These are phyloP conservation scores for Saturnispora ahearnii DNA, from an alignment of 805 yeast genomes.

Conservation along the genomic window DNA sequence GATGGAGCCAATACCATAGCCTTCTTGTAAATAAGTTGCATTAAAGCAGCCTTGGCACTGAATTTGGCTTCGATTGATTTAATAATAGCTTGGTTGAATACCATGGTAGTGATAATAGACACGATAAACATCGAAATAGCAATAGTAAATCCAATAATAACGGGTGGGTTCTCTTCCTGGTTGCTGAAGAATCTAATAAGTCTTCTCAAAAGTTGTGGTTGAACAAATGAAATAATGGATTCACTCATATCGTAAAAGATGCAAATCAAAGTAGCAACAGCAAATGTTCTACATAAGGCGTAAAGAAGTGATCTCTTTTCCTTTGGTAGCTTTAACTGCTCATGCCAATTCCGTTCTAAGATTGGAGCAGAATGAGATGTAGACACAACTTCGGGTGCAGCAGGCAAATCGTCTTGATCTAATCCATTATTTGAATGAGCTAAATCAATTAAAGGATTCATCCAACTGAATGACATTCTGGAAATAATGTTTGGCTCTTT, in stretches of 20 bases:
- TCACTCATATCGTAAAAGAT: slow-evolving; percentile 31
- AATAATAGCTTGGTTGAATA: slow-evolving; percentile 62
- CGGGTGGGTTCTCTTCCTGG: slow-evolving; percentile 31
- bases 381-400: slow-evolving; percentile 32
- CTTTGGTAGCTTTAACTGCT: slow-evolving; percentile 11
- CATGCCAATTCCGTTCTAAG: slow-evolving; percentile 28
- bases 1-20: slow-evolving; percentile 59
- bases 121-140: slow-evolving; percentile 55
- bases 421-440: slow-evolving; percentile 40
- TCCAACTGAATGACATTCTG: slow-evolving; percentile 78
- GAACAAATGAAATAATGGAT: slow-evolving; percentile 34
- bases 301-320: slow-evolving; percentile 23
- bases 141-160: slow-evolving; percentile 53
- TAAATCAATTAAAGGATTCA: slow-evolving; percentile 71
- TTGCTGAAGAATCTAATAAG: slow-evolving; percentile 38
- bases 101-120: slow-evolving; percentile 50
- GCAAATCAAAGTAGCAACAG: slow-evolving; percentile 29
- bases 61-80: slow-evolving; percentile 52
- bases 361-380: slow-evolving; percentile 27
- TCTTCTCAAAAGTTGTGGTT: slow-evolving; percentile 48
- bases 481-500: slow-evolving; percentile 55
- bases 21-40: slow-evolving; percentile 62
- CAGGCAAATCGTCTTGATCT: slow-evolving; percentile 33
- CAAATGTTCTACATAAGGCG: slow-evolving; percentile 33
- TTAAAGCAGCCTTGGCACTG: slow-evolving; percentile 55